phyloP scores from a whole-genome alignment of 768 basidiomycete genomes.

The Obba rivulosa region DNA sequence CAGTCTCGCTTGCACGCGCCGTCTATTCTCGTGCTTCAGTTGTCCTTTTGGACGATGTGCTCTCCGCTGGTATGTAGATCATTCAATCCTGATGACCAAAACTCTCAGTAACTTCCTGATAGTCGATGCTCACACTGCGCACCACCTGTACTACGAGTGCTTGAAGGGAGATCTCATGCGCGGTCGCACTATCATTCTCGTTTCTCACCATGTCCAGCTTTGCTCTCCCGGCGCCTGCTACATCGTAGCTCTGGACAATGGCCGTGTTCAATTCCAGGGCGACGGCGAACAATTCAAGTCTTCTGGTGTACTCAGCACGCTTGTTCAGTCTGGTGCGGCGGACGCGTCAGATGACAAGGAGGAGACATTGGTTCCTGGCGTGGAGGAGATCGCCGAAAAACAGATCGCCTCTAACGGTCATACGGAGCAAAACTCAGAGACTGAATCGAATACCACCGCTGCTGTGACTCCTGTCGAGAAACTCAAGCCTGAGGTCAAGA shows the following conservation, averaged over 20 bases:
- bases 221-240: conserved; percentile 77
- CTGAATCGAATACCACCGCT: conserved; percentile 38
- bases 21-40: conserved; percentile 85
- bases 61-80: conserved; percentile 35
- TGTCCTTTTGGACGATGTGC: conserved; percentile 81
- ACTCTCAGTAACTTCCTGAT: conserved; percentile 1
- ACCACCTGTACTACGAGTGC: conserved; percentile 76
- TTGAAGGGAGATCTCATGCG: conserved; percentile 71
- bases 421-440: conserved; percentile 31
- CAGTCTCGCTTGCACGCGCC: conserved; percentile 75
- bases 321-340: conserved; percentile 54
- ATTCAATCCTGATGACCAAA: neutral
- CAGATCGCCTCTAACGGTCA: conserved; percentile 12
- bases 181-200: conserved; percentile 81
- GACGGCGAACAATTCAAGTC: conserved; percentile 53
- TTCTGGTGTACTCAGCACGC: conserved; percentile 60
- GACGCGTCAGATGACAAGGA: conserved; percentile 41
- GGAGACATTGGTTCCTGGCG: conserved; percentile 29
- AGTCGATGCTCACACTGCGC: conserved; percentile 86
- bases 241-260: conserved; percentile 80
- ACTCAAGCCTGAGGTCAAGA: conserved; percentile 33
- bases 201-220: conserved; percentile 92
- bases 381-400: conserved; percentile 28
- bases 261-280: conserved; percentile 73
- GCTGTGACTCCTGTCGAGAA: conserved; percentile 19